These are phyloP conservation scores for Golubevia pallescens DNA, from an alignment of 1,284 basidiomycete species.

Conservation along the genomic window DNA sequence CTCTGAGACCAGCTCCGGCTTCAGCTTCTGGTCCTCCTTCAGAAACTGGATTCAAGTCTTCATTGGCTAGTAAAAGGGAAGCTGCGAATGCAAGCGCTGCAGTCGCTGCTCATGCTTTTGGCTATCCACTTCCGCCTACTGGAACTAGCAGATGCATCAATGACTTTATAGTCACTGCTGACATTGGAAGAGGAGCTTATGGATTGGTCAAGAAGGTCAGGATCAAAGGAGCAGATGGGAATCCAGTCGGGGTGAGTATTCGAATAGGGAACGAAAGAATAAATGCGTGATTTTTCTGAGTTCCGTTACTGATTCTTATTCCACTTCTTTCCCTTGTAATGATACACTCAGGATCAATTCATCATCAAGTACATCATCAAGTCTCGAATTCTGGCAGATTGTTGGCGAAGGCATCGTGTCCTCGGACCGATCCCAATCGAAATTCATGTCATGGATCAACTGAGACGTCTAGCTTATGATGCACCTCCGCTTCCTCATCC, in stretches of 20 bases:
- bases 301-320: constrained; percentile 68
- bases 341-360: constrained; percentile 70
- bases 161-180: constrained; percentile 47
- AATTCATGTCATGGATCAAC: constrained; percentile 88
- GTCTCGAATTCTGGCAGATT: constrained; percentile 95
- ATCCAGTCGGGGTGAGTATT: constrained; percentile 75
- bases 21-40: no score
- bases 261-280: background rate
- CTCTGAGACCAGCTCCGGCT: no score
- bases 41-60: no score
- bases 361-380: constrained; percentile 99
- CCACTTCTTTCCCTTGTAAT: no score
- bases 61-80: background rate
- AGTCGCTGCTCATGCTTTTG: background rate
- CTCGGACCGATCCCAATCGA: constrained; percentile 97
- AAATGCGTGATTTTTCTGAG: background rate
- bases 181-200: constrained; percentile 86
- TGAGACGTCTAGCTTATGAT: constrained; percentile 67
- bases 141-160: constrained; percentile 22
- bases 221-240: constrained; percentile 76
- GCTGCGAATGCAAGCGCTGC: constrained; percentile 1
- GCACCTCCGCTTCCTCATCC: no score
- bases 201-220: constrained; percentile 90
- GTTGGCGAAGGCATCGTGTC: constrained; percentile 92
- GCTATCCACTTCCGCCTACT: constrained; percentile 5